Base-by-base conservation (phyloP, 139 green algal genomes). In the Yamagishiella unicocca region DNA sequence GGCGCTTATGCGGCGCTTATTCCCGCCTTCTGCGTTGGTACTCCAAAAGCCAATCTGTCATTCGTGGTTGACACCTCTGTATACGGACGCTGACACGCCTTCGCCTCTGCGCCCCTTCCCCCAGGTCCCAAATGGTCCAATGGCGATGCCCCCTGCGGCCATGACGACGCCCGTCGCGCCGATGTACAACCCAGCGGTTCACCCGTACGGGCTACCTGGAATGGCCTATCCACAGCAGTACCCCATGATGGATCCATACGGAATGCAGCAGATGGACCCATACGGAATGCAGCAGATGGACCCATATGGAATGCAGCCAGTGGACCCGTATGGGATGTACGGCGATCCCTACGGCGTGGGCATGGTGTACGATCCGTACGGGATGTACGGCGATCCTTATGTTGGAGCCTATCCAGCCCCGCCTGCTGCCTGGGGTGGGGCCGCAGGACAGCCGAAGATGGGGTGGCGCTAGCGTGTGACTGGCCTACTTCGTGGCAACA, bases 251-350 rank as follows among this genome's bases (percentile, higher is more conserved):
- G 70, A 54, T 24, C 70, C 70, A 1, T 55, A 55, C 37, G 55
- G 54, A 38, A 55, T 55, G 70, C 50, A 58, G 50, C 50, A 58
- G 50, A 33, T 70, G 19, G 71, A 50, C 4, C 71, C 40, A 5
- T 61, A 79, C 68, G 68, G 68, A 35, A 55, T 76, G 17, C 42
- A 22, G 7, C 35, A 40, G 71, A 17, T n/a, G 42, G 71, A 50
- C 4, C 71, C 40, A 5, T 61, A 79, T 37, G 68, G 68, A 35
- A 55, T 76, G 17, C 42, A 22, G 7, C 35, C 33, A 12, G 55
- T 77, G 70, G 40, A 55, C 55, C 70, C 70, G 70, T 77, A 77
- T 27, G n/a, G 29, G 37, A 27, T n/a, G 37, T 76, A 76, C 68
- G 68, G 68, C 14, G 68, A 76, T 76, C 68, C 68, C 37, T 76